These are phyloP conservation scores for Pichia gijzeniarum DNA, from an alignment of 805 yeast species.

Conservation along the genomic window DNA sequence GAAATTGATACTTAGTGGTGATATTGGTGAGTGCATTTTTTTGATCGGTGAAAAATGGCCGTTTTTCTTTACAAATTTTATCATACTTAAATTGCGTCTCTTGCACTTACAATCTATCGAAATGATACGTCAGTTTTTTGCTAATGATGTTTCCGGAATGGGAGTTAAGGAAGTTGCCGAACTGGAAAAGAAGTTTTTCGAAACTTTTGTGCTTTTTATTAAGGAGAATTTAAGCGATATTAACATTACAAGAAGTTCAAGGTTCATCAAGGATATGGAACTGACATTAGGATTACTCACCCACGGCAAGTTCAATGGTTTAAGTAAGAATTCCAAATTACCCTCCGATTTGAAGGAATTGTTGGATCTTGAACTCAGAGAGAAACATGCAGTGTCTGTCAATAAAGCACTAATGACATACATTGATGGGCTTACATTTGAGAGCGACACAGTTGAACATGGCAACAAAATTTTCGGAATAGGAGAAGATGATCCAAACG, in stretches of 20 bases:
- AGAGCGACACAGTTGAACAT: background rate
- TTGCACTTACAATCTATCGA: slow-evolving; percentile 72
- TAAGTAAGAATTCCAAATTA: slow-evolving; percentile 32
- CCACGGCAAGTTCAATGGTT: slow-evolving; percentile 28
- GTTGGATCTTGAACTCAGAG: slow-evolving; percentile 53
- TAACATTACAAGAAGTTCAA: slow-evolving; percentile 35
- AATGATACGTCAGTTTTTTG: slow-evolving; percentile 56
- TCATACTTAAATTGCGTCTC: slow-evolving; percentile 63
- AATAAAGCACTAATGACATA: slow-evolving; percentile 55
- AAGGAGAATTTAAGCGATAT: slow-evolving; percentile 39
- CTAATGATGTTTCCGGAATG: background rate
- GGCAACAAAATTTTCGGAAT: background rate
- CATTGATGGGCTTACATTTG: slow-evolving; percentile 10
- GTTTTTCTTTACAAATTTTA: slow-evolving; percentile 55
- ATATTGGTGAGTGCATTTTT: slow-evolving; percentile 52
- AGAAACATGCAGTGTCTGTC: slow-evolving; percentile 61
- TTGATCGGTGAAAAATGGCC: slow-evolving; percentile 56
- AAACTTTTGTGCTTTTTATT: slow-evolving; percentile 51
- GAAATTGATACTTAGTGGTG: slow-evolving; percentile 48
- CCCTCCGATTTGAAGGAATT: slow-evolving; percentile 51
- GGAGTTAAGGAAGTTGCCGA: background rate
- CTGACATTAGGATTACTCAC: slow-evolving; percentile 76
- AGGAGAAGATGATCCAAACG: slow-evolving; percentile 4
- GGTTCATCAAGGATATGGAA: slow-evolving; percentile 67
- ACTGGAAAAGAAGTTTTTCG: slow-evolving; percentile 36